A percentile compares a stretch with the other conserved stretches of the same genome.
Conservation (phyloP, 169 alveolate species). For the Plasmodium fragile region DNA sequence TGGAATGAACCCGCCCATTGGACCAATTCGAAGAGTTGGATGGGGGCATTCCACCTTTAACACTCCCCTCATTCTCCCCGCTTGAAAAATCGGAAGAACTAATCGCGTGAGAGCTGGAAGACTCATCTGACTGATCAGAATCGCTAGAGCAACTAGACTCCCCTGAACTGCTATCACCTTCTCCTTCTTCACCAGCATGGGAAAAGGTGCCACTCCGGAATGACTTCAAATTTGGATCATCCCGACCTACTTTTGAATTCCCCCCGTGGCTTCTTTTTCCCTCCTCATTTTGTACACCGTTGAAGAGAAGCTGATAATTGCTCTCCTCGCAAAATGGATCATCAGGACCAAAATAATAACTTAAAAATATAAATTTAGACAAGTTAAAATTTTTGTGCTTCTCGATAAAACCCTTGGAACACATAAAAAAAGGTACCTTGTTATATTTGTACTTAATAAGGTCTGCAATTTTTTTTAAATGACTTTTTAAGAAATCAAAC, state of each 20-base stretch:
- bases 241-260: neutral
- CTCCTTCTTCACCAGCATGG: neutral
- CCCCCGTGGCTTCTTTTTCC: neutral
- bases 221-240: neutral
- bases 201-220: neutral
- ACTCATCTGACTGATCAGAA: neutral
- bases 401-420: slow-evolving; percentile 47
- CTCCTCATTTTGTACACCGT: neutral
- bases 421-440: slow-evolving; percentile 54
- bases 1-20: neutral
- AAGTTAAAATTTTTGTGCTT: slow-evolving; percentile 27
- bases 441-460: slow-evolving; percentile 38
- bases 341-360: slow-evolving; percentile 20
- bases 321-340: neutral
- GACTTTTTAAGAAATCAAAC: slow-evolving; percentile 55
- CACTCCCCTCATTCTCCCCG: neutral
- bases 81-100: neutral
- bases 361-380: slow-evolving; percentile 62
- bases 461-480: slow-evolving; percentile 55
- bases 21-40: neutral
- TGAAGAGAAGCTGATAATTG: neutral
- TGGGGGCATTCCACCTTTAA: neutral
- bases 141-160: neutral
- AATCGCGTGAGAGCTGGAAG: neutral
- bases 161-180: neutral